A percentile compares a stretch with the other conserved stretches of the same genome.
Conservation (phyloP, 164 flowering plant species). For the Aristolochia californica region DNA sequence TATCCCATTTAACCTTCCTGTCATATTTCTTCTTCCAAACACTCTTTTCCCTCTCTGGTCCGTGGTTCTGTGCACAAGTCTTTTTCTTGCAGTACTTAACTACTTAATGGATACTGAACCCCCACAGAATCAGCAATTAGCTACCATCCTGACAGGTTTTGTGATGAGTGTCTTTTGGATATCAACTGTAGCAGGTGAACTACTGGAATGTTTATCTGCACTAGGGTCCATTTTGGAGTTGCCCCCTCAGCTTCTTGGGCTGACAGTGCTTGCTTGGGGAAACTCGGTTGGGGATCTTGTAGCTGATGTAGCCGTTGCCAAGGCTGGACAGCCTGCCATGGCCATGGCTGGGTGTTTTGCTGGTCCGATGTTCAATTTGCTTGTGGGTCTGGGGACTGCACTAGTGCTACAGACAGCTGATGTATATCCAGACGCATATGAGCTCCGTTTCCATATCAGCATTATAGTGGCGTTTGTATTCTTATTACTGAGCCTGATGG, state of each 20-base stretch:
- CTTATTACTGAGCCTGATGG: conserved; percentile 88
- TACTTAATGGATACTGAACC: conserved; percentile 60
- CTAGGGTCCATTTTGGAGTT: conserved; percentile 60
- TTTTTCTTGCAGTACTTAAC: conserved; percentile 61
- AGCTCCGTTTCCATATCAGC: conserved; percentile 67
- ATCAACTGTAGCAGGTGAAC: conserved; percentile 88
- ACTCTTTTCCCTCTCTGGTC: conserved; percentile 78
- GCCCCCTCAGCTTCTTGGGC: conserved; percentile 80
- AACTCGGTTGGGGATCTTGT: conserved; percentile 99
- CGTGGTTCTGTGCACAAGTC: conserved; percentile 51
- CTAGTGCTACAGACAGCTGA: conserved; percentile 67
- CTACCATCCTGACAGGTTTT: conserved; percentile 53
- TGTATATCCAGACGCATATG: conserved; percentile 64
- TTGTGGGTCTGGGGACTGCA: conserved; percentile 86
- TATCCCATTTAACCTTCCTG: conserved; percentile 59
- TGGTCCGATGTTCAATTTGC: conserved; percentile 99
- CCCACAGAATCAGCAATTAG: conserved; percentile 60
- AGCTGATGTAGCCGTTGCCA: conserved; percentile 95
- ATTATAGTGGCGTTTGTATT: conserved; percentile 86
- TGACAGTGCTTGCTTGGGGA: conserved; percentile 98
- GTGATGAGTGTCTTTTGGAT: conserved; percentile 99
- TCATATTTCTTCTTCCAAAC: conserved; percentile 57
- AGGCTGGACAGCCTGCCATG: conserved; percentile 95
- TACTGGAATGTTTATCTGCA: conserved; percentile 71
- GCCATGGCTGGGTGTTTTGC: conserved; percentile 99